phyloP scores from a whole-genome alignment of 73 alveolate species.

The Stentor coeruleus region DNA sequence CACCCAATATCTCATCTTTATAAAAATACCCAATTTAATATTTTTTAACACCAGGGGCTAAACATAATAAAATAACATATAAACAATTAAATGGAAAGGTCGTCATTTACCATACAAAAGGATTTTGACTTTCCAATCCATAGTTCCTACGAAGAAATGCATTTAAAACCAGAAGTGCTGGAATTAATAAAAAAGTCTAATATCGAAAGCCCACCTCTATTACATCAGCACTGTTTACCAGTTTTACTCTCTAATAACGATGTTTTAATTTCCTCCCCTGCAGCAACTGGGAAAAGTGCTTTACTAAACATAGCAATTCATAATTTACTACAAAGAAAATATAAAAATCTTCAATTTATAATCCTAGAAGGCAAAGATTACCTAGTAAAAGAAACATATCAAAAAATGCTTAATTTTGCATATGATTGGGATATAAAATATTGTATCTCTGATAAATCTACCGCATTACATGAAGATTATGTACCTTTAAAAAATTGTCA shows the following conservation, averaged over 20 bases:
- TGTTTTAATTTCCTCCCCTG: neutral
- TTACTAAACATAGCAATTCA: neutral
- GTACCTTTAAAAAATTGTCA: neutral
- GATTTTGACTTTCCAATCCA: neutral
- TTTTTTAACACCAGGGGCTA: too few relatives aligned
- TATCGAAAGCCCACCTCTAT: neutral
- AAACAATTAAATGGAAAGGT: neutral
- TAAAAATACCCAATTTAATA: too few relatives aligned
- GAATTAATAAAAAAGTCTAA: too few relatives aligned
- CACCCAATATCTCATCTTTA: too few relatives aligned
- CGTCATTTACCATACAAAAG: neutral
- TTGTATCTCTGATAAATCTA: neutral
- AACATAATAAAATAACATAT: too few relatives aligned
- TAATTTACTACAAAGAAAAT: too few relatives aligned
- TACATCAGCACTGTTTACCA: neutral
- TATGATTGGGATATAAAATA: too few relatives aligned
- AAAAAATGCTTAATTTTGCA: neutral
- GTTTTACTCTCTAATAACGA: neutral
- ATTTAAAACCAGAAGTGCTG: neutral
- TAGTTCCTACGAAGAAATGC: neutral
- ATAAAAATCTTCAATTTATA: neutral
- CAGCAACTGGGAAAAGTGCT: neutral
- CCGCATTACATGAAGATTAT: neutral
- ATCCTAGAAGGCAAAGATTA: neutral
- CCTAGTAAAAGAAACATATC: neutral